Evolutionary conservation across 495 filamentous ascomycete genomes (phyloP).

Genomic region (Aspergillus avenaceus): DNA sequence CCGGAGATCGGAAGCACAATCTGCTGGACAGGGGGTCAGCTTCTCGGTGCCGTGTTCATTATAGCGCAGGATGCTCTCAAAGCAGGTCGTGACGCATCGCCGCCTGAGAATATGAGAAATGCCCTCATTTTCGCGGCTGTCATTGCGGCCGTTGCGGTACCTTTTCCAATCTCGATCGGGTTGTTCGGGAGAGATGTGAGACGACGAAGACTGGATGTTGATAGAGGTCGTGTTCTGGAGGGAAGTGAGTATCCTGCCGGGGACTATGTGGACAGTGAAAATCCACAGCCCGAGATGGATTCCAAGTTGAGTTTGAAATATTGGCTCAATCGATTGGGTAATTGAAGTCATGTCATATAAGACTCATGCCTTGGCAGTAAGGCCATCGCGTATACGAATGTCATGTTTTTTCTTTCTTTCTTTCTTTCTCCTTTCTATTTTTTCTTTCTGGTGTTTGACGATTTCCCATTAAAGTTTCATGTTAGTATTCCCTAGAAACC

Average conservation of each 20-base stretch:
- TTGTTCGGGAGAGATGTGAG: conserved; percentile 53
- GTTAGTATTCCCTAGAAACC: neutral
- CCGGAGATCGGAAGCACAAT: conserved; percentile 81
- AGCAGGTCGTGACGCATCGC: conserved; percentile 47
- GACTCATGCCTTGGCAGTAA: too few species aligned
- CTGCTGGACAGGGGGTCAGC: conserved; percentile 72
- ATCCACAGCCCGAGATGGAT: neutral
- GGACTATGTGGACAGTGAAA: neutral
- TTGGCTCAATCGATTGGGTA: too few species aligned
- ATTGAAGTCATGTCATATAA: too few species aligned
- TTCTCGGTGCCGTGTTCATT: conserved; percentile 77
- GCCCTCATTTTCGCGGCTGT: conserved; percentile 78
- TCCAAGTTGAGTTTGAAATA: conserved; percentile 1
- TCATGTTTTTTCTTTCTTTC: too few species aligned
- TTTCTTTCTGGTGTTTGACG: too few species aligned
- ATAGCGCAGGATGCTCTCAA: conserved; percentile 76
- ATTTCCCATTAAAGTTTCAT: too few species aligned
- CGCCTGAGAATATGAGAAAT: conserved; percentile 65
- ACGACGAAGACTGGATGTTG: conserved; percentile 55
- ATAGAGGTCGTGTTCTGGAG: conserved; percentile 35
- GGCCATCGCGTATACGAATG: too few species aligned
- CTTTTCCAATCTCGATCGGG: conserved; percentile 64
- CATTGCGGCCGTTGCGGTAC: conserved; percentile 57
- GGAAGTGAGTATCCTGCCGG: conserved; percentile 1
- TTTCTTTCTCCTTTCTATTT: too few species aligned